phyloP scores from a whole-genome alignment of 2,329 filamentous ascomycete species.

The Nemania bipapillata region DNA sequence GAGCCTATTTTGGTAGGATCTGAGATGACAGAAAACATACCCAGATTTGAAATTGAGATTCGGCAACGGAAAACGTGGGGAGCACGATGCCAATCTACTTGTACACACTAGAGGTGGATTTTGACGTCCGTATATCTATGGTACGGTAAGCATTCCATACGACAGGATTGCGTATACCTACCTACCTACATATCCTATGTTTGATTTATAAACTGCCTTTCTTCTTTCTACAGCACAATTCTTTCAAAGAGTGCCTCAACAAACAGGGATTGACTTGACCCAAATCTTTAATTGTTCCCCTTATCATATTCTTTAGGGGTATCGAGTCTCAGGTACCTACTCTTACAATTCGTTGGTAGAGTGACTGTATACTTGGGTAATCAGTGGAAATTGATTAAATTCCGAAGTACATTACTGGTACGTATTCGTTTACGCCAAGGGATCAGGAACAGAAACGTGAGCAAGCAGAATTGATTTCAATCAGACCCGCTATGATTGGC shows the following conservation, averaged over 20 bases:
- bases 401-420: background rate
- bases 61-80: background rate
- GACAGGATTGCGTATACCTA: background rate
- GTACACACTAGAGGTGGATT: background rate
- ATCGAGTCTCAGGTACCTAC: background rate
- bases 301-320: background rate
- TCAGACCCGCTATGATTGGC: conserved; percentile 20
- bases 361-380: background rate
- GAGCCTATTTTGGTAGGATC: background rate
- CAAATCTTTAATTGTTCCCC: background rate
- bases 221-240: background rate
- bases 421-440: conserved; percentile 4
- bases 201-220: background rate
- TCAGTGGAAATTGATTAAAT: background rate
- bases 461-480: conserved; percentile 7
- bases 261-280: background rate
- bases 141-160: conserved; percentile 24
- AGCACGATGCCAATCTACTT: background rate
- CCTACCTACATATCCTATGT: background rate
- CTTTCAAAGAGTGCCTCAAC: background rate
- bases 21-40: conserved; percentile 10
- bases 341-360: background rate
- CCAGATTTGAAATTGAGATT: conserved; percentile 29
- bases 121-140: background rate
- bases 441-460: conserved; percentile 19